Evolutionary conservation across 176 grass and related monocot genomes (phyloP).

Genomic region (Tuctoria greenei): DNA sequence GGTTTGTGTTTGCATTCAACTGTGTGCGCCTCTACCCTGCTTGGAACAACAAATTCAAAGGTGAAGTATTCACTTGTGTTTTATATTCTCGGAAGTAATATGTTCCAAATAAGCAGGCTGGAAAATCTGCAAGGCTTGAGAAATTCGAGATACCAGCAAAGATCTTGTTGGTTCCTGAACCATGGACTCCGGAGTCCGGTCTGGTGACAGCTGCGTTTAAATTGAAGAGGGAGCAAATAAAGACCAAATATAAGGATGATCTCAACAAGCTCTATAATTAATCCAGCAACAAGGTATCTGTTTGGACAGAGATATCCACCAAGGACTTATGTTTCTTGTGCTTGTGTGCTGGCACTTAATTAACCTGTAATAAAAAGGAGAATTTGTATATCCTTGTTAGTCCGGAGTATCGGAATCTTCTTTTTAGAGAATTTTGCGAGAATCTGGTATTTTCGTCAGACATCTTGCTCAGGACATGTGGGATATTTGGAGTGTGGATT

Average conservation of each 20-base stretch:
- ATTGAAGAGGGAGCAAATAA: slow-evolving; percentile 75
- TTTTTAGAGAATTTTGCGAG: background rate
- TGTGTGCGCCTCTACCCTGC: background rate
- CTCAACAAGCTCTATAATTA: slow-evolving; percentile 55
- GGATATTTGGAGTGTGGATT: background rate
- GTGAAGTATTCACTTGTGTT: background rate
- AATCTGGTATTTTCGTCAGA: background rate
- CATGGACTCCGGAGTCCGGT: slow-evolving; percentile 80
- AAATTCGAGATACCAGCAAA: slow-evolving; percentile 72
- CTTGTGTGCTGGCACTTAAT: background rate
- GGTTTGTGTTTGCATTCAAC: background rate
- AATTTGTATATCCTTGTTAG: background rate
- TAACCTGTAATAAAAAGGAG: slow-evolving; percentile 3
- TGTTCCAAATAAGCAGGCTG: slow-evolving; percentile 44
- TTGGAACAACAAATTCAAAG: background rate
- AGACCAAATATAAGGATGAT: slow-evolving; percentile 64
- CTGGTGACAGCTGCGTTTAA: slow-evolving; percentile 76
- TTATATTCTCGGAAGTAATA: background rate
- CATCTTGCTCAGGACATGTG: background rate
- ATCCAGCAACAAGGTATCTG: background rate
- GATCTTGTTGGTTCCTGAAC: slow-evolving; percentile 60
- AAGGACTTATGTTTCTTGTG: background rate
- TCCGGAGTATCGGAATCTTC: background rate
- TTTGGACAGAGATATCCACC: background rate
- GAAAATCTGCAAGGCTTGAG: slow-evolving; percentile 54